Conservation (phyloP, 1,284 basidiomycete genomes). For the Melampsora medusae region DNA sequence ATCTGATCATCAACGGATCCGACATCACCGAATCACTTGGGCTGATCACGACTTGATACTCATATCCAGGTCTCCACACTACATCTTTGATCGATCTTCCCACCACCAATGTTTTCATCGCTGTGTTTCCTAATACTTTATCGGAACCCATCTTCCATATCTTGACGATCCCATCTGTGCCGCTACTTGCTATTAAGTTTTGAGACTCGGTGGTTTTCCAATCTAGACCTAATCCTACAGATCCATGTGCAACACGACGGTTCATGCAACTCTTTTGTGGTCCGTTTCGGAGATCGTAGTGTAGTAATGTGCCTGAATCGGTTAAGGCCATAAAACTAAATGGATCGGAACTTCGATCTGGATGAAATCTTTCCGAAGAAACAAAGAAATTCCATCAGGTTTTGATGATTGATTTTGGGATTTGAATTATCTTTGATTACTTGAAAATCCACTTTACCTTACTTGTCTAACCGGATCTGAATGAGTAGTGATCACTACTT, state of each 20-base stretch:
- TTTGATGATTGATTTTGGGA: not conserved
- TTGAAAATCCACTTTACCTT: constrained; percentile 20
- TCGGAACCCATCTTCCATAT: constrained; percentile 28
- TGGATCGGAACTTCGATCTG: constrained; percentile 27
- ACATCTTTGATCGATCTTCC: constrained; percentile 30
- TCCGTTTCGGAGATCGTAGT: constrained; percentile 28
- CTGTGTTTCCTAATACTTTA: constrained; percentile 7
- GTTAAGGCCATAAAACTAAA: constrained; percentile 30
- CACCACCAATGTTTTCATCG: constrained; percentile 24
- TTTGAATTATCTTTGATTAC: not conserved
- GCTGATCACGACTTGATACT: constrained; percentile 22
- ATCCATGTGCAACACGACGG: constrained; percentile 30
- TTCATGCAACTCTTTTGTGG: constrained; percentile 28
- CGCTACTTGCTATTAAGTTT: constrained; percentile 21
- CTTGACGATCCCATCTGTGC: constrained; percentile 34
- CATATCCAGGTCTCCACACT: constrained; percentile 31
- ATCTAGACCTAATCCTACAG: constrained; percentile 30
- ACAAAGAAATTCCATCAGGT: too few relatives aligned
- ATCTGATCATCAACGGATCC: constrained; percentile 18
- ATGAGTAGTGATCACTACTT: constrained; percentile 27
- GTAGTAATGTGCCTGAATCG: constrained; percentile 31
- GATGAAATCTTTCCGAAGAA: constrained; percentile 24
- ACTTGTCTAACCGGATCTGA: constrained; percentile 30
- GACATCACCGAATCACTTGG: constrained; percentile 37
- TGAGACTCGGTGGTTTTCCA: constrained; percentile 13